phyloP scores from a whole-genome alignment of 1,139 yeast species.

The Protomyces pachydermus region DNA sequence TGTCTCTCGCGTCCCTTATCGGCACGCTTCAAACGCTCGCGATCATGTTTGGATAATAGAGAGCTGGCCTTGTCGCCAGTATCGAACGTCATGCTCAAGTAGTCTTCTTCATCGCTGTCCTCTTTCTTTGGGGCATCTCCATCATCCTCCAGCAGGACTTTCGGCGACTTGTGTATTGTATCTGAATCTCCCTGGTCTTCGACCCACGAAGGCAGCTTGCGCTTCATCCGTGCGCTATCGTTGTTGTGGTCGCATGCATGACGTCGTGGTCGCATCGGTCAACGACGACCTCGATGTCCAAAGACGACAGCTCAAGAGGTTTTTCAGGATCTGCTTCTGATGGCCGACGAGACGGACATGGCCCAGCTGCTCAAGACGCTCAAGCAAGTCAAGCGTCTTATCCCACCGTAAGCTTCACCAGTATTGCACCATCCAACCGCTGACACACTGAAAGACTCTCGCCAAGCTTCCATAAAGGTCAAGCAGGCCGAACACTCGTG shows the following conservation, averaged over 20 bases:
- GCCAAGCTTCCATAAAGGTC: constrained; percentile 71
- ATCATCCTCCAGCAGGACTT: background rate
- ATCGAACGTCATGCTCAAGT: constrained; percentile 38
- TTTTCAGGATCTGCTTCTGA: background rate
- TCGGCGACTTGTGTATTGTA: background rate
- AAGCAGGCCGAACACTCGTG: constrained; percentile 80
- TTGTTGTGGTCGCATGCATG: too few relatives aligned
- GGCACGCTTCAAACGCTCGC: constrained; percentile 24
- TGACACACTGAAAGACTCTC: background rate
- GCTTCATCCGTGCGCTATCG: background rate
- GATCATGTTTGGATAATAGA: background rate
- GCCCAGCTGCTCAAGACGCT: background rate
- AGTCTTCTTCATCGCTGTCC: constrained; percentile 36
- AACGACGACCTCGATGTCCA: too few relatives aligned
- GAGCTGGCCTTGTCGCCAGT: constrained; percentile 33
- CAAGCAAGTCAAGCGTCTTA: constrained; percentile 19
- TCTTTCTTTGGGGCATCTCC: background rate
- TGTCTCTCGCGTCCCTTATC: constrained; percentile 13
- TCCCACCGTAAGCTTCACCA: constrained; percentile 5
- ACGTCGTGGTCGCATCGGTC: too few relatives aligned
- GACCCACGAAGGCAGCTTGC: constrained; percentile 18
- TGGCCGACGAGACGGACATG: background rate
- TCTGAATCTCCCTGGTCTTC: background rate
- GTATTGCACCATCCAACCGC: background rate
- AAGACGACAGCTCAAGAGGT: too few relatives aligned